phyloP scores from a whole-genome alignment of 768 basidiomycete species.

The Scleroderma citrinum region DNA sequence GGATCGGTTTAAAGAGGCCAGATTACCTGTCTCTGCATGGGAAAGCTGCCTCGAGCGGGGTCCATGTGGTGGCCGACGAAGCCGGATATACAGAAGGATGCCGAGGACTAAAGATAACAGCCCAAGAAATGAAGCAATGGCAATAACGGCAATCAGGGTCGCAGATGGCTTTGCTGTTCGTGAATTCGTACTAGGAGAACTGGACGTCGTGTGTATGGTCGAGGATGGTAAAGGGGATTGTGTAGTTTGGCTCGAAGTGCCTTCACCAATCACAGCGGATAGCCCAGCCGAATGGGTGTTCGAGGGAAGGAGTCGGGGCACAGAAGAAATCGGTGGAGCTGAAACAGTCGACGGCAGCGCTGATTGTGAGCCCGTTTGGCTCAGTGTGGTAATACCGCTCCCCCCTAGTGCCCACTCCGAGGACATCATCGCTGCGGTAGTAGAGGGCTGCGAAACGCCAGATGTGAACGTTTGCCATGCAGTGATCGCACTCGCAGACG shows the following conservation, averaged over 20 bases:
- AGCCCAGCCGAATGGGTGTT: neutral
- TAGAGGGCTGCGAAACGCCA: neutral
- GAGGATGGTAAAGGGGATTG: neutral
- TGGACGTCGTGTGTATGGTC: neutral
- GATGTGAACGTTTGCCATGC: neutral
- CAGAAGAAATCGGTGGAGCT: neutral
- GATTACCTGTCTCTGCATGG: neutral
- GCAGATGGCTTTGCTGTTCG: conserved; percentile 5
- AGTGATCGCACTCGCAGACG: neutral
- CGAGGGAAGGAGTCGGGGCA: neutral
- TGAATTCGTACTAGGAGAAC: conserved; percentile 6
- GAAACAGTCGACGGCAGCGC: neutral
- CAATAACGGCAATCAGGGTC: conserved; percentile 14
- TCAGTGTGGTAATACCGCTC: neutral
- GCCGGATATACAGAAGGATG: conserved; percentile 10
- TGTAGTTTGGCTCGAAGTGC: neutral
- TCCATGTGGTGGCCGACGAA: neutral
- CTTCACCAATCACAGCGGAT: neutral
- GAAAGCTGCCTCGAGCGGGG: neutral
- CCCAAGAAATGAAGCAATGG: conserved; percentile 9
- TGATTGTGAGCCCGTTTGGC: neutral
- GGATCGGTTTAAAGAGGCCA: neutral
- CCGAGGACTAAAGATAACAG: conserved; percentile 13
- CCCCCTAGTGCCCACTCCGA: neutral
- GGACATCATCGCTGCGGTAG: neutral